Percentiles rank a stretch among this genome's conserved stretches.
phyloP scores from a whole-genome alignment of 108 stramenopile species.

The Stephanodiscus minutulus region DNA sequence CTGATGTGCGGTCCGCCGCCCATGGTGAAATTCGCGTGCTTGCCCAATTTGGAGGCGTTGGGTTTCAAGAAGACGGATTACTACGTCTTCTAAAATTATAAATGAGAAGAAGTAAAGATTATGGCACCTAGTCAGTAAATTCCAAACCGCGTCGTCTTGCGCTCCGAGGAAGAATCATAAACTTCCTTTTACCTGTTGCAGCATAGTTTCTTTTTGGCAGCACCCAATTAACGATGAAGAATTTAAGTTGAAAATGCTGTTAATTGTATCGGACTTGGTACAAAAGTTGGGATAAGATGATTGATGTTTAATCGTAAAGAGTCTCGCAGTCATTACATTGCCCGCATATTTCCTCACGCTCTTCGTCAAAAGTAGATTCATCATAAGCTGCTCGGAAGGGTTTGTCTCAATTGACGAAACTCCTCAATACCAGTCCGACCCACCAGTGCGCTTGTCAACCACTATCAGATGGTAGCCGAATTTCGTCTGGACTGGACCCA shows the following conservation, averaged over 20 bases:
- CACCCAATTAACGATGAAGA: too few species aligned
- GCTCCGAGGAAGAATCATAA: background rate
- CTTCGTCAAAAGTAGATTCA: background rate
- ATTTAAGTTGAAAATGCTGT: too few species aligned
- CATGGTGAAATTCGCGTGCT: conserved; percentile 98
- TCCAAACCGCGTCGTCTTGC: background rate
- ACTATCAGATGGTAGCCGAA: conserved; percentile 84
- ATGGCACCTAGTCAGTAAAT: too few species aligned
- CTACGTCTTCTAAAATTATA: conserved; percentile 86
- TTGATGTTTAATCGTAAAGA: background rate
- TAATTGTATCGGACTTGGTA: too few species aligned
- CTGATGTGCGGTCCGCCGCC: conserved; percentile 99
- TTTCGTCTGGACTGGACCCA: conserved; percentile 65
- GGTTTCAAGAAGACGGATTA: conserved; percentile 87
- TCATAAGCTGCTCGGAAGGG: background rate
- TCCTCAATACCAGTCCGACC: conserved; percentile 24
- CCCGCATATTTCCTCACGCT: background rate
- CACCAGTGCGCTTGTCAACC: conserved; percentile 79
- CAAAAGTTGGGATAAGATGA: too few species aligned
- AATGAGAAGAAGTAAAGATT: background rate
- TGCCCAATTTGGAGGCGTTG: conserved; percentile 87
- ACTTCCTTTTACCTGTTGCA: background rate
- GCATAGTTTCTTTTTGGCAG: background rate
- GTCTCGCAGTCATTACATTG: background rate
- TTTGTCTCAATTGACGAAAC: background rate